Base-by-base conservation (phyloP, 345 rosid species). In the Leavenworthia alabamica region DNA sequence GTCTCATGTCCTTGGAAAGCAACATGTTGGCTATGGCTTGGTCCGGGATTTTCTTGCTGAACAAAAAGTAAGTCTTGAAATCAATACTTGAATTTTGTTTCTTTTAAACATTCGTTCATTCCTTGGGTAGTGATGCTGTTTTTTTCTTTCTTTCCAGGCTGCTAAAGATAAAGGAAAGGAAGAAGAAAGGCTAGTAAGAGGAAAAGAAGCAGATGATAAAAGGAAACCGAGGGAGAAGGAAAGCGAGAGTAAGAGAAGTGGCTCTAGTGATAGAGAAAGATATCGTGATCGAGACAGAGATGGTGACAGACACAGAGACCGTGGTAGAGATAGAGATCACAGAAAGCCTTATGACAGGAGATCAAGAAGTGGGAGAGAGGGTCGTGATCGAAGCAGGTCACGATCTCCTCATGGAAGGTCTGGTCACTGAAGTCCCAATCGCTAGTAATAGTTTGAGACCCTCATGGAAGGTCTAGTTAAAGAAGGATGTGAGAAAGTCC, bases 1-100 rank as follows among this genome's bases (percentile, higher is more conserved):
- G 70, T 94, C 99, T 75, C 97, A 94, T 74, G 80, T 94, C 74
- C 75, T 79, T 0, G 97, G 99, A 68, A 94, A 94, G 82, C 99
- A 94, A 66, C 99, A 94, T 76, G 79, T 94, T 59, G 99, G 99
- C 45, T 94, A 86, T 61, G 97, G 99, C 67, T 51, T 93, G 97
- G 99, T 89, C 62, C 85, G 99, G 4, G 97, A 93, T 65, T 93
- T 87, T 67, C 83, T 93, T 22, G 27, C 80, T 10, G 96, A 87
- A 70, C 78, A 73, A 77, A 93, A 85, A 75, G 97, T 93, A 68
- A 43, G 77, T 62, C 26, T 49, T 15, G 0, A n/a, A 51, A 37
- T 60, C 12, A 44, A 37, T 67, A 57, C 40, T 27, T 49, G 51
- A 43, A 73, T 44, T 12, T 8, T 5, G 19, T 58, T 56, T 40